phyloP scores from a whole-genome alignment of 176 grass and related monocot genomes.

The Carex myosuroides region DNA sequence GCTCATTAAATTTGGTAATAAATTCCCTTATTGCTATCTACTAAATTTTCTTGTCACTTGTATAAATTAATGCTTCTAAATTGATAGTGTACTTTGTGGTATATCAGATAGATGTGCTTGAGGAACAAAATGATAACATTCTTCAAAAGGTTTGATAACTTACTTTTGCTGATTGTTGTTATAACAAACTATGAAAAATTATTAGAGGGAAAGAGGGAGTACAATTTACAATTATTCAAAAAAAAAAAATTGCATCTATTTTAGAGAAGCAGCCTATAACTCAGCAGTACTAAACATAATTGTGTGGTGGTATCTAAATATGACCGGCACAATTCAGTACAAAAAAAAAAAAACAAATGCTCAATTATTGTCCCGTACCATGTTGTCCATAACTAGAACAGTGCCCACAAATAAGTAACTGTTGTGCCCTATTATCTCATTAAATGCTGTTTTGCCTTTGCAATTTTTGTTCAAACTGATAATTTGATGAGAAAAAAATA shows the following conservation, averaged over 20 bases:
- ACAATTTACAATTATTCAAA: background rate
- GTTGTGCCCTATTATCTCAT: background rate
- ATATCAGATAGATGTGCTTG: constrained; percentile 64
- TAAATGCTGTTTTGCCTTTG: background rate
- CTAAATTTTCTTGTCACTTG: background rate
- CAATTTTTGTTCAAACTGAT: background rate
- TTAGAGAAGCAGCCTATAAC: background rate
- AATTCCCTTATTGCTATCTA: constrained; percentile 8
- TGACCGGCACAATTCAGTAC: background rate
- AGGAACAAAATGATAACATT: constrained; percentile 64
- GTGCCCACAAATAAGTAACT: background rate
- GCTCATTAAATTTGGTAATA: constrained; percentile 6
- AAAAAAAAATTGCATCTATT: background rate
- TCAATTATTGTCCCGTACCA: background rate
- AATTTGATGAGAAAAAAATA: background rate
- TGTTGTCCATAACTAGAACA: too few species aligned
- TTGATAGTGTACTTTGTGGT: too few species aligned
- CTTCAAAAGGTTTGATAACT: constrained; percentile 54
- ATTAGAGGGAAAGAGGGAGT: background rate
- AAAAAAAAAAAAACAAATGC: background rate
- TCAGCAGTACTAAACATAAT: background rate
- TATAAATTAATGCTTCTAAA: constrained; percentile 9
- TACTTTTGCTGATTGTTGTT: constrained; percentile 12
- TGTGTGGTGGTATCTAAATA: background rate
- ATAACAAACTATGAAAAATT: background rate